These are phyloP conservation scores for Aspergillus ruber DNA, from an alignment of 2,329 filamentous ascomycete species.

Conservation along the genomic window DNA sequence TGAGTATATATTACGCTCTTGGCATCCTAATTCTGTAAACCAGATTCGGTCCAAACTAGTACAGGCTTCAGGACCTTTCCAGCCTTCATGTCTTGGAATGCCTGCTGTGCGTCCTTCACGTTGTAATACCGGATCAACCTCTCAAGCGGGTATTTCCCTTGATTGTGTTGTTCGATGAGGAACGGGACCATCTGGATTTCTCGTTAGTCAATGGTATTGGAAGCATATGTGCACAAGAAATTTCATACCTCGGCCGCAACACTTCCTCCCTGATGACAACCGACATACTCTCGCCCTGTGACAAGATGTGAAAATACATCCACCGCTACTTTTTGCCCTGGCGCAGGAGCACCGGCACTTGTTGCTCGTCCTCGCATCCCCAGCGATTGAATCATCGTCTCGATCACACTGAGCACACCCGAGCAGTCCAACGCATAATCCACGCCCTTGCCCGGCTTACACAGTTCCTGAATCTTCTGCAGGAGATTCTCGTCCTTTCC, in stretches of 20 bases:
- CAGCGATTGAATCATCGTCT: slow-evolving; percentile 15
- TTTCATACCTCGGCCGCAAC: slow-evolving; percentile 11
- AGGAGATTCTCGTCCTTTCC: slow-evolving; percentile 4
- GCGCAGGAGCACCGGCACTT: slow-evolving; percentile 13
- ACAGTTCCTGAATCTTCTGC: slow-evolving; percentile 5
- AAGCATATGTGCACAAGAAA: background rate
- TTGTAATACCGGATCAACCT: slow-evolving; percentile 41
- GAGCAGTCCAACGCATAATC: slow-evolving; percentile 16
- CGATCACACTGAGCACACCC: slow-evolving; percentile 11
- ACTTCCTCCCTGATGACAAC: slow-evolving; percentile 15
- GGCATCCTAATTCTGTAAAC: too few relatives aligned
- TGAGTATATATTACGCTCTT: too few relatives aligned
- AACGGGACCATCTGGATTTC: slow-evolving; percentile 29
- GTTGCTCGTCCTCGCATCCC: slow-evolving; percentile 12
- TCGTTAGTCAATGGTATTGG: background rate
- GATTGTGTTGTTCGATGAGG: slow-evolving; percentile 44
- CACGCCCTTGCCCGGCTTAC: slow-evolving; percentile 4
- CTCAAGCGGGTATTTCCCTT: slow-evolving; percentile 45
- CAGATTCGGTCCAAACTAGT: slow-evolving; percentile 15
- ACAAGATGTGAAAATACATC: slow-evolving; percentile 14
- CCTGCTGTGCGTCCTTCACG: slow-evolving; percentile 21
- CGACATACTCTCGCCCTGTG: slow-evolving; percentile 14
- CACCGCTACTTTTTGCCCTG: slow-evolving; percentile 7
- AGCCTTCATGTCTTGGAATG: slow-evolving; percentile 20
- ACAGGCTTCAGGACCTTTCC: slow-evolving; percentile 23